phyloP scores from a whole-genome alignment of 257 asterid genomes.

The Nicotiana benthamiana region DNA sequence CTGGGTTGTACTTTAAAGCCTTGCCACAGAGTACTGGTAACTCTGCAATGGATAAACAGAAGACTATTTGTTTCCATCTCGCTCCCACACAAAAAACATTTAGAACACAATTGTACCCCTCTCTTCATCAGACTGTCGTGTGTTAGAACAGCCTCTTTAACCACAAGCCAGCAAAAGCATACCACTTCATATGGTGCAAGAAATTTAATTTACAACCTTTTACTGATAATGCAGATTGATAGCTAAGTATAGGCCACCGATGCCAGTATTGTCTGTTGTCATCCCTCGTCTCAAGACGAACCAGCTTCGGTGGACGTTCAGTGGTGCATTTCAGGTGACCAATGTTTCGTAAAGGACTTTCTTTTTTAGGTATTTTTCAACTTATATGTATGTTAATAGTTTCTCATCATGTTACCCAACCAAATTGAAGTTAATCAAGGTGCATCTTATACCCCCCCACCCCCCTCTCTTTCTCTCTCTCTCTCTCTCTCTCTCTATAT shows the following conservation, averaged over 20 bases:
- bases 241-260: conserved; percentile 90
- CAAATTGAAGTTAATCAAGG: neutral
- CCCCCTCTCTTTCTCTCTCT: too few species aligned
- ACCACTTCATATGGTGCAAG: neutral
- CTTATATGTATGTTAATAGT: neutral
- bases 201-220: neutral
- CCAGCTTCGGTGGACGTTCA: conserved; percentile 78
- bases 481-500: too few species aligned
- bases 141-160: too few species aligned
- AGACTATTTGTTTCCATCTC: too few species aligned
- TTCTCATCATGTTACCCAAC: neutral
- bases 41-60: too few species aligned
- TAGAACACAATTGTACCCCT: too few species aligned
- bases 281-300: conserved; percentile 83
- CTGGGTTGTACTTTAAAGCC: too few species aligned
- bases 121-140: too few species aligned
- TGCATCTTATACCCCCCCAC: neutral
- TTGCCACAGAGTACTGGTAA: too few species aligned
- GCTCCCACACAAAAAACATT: too few species aligned
- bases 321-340: conserved; percentile 89
- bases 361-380: neutral
- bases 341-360: neutral
- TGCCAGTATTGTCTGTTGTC: conserved; percentile 92
- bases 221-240: conserved; percentile 48
- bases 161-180: too few species aligned